phyloP scores from a whole-genome alignment of 768 basidiomycete species.

The Tulasnella sp. region DNA sequence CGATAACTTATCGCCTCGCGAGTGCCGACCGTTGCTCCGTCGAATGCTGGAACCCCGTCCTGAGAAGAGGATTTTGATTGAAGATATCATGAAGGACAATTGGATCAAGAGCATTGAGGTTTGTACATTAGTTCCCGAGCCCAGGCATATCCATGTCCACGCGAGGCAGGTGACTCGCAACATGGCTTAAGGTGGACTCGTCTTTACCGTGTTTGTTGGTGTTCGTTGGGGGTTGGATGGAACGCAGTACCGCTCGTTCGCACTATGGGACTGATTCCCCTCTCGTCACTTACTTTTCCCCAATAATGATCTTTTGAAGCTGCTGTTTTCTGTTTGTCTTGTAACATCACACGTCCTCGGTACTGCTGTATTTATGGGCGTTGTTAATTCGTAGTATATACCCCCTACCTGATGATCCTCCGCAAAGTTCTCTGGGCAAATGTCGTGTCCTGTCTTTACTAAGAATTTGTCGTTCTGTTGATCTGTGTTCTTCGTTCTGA shows the following conservation, averaged over 20 bases:
- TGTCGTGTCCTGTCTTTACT: not conserved
- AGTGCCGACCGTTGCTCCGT: slow-evolving; percentile 71
- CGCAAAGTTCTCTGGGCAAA: not conserved
- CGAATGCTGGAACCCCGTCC: slow-evolving; percentile 96
- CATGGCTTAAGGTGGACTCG: not conserved
- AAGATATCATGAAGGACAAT: slow-evolving; percentile 63
- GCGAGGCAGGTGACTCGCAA: slow-evolving; percentile 16
- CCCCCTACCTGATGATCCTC: not conserved
- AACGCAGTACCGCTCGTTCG: no score
- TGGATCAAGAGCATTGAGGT: slow-evolving; percentile 80
- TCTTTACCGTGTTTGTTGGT: not conserved
- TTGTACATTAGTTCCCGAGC: slow-evolving; percentile 48
- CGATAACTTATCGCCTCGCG: slow-evolving; percentile 77
- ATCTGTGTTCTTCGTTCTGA: not conserved
- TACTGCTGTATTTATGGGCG: not conserved
- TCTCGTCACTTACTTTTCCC: not conserved
- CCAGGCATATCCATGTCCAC: slow-evolving; percentile 57
- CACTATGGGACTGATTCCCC: not conserved
- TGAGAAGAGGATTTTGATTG: slow-evolving; percentile 58
- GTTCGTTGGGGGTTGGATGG: no score
- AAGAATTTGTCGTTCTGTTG: not conserved
- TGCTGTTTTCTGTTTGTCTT: not conserved
- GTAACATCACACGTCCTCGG: not conserved
- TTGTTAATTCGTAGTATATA: not conserved
- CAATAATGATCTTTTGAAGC: not conserved